Evolutionary conservation across 208 protist species (phyloP).

Genomic region (Herpetomonas samuelpessoai): DNA sequence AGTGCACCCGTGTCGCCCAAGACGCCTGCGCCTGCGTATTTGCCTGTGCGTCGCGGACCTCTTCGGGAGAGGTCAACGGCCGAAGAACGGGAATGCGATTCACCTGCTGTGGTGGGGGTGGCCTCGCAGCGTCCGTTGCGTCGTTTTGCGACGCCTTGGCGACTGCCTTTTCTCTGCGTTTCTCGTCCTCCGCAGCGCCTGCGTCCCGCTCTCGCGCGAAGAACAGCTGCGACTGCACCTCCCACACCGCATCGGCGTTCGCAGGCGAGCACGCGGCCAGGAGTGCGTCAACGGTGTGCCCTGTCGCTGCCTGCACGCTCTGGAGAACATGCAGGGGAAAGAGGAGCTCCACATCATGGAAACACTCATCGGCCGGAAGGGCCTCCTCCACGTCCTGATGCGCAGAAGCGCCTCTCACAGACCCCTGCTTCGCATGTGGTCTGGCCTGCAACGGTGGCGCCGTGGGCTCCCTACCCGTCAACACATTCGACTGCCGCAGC

Average conservation of each 20-base stretch:
- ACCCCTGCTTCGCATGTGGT: background rate
- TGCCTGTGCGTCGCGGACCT: too few relatives aligned
- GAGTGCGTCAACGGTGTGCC: constrained; percentile 1
- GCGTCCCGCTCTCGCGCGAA: background rate
- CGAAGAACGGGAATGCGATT: background rate
- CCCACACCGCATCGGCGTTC: background rate
- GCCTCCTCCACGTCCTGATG: too few relatives aligned
- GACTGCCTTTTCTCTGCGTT: too few relatives aligned
- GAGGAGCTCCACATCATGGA: constrained; percentile 42
- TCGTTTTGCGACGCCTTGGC: background rate
- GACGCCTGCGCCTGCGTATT: too few relatives aligned
- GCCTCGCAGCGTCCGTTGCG: background rate
- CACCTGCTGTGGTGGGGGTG: background rate
- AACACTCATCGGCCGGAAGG: constrained; percentile 18
- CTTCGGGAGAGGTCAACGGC: background rate
- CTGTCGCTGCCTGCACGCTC: background rate
- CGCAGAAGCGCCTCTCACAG: too few relatives aligned
- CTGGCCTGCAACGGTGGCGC: background rate
- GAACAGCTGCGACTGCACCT: background rate
- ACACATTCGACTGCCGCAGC: background rate
- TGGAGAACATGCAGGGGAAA: constrained; percentile 18
- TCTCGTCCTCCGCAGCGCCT: too few relatives aligned
- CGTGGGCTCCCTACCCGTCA: background rate
- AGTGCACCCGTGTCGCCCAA: background rate
- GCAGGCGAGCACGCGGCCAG: constrained; percentile 2